Conservation (phyloP, 2,329 filamentous ascomycete species). For the Apiospora saccharicola region DNA sequence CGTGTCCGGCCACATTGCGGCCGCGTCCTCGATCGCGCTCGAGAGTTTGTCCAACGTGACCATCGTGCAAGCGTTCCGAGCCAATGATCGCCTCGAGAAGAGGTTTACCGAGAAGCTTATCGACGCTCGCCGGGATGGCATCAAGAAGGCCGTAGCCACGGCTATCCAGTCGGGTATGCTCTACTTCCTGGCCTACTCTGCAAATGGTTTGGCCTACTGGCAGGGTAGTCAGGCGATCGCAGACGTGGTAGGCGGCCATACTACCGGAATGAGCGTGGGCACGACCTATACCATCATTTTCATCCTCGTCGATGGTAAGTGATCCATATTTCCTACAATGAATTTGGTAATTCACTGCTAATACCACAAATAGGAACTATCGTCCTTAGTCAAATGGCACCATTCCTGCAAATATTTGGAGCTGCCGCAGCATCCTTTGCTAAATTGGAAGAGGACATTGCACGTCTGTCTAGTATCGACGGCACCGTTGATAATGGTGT, state of each 20-base stretch:
- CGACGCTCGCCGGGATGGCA: conserved; percentile 53
- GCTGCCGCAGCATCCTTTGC: conserved; percentile 61
- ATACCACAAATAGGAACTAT: conserved; percentile 54
- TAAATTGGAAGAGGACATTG: conserved; percentile 63
- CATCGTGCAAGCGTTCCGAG: conserved; percentile 63
- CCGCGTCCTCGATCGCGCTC: conserved; percentile 62
- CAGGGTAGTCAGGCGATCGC: conserved; percentile 61
- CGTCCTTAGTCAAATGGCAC: conserved; percentile 65
- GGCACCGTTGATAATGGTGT: conserved; percentile 46
- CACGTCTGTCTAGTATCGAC: conserved; percentile 55
- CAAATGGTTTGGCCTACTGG: conserved; percentile 72
- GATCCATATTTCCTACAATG: neutral
- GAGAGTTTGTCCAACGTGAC: conserved; percentile 61
- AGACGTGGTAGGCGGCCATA: conserved; percentile 45
- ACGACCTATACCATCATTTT: conserved; percentile 71
- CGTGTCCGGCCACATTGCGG: conserved; percentile 55
- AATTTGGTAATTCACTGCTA: conserved; percentile 43
- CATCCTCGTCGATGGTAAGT: conserved; percentile 64
- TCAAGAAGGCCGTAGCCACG: conserved; percentile 63
- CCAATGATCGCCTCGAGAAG: conserved; percentile 57
- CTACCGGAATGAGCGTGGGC: conserved; percentile 48
- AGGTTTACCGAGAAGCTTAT: conserved; percentile 58
- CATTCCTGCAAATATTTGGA: conserved; percentile 66
- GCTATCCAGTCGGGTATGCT: conserved; percentile 67
- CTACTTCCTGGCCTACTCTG: conserved; percentile 71